Base-by-base conservation (phyloP, 345 rosid genomes). In the Eucalyptus victrix region DNA sequence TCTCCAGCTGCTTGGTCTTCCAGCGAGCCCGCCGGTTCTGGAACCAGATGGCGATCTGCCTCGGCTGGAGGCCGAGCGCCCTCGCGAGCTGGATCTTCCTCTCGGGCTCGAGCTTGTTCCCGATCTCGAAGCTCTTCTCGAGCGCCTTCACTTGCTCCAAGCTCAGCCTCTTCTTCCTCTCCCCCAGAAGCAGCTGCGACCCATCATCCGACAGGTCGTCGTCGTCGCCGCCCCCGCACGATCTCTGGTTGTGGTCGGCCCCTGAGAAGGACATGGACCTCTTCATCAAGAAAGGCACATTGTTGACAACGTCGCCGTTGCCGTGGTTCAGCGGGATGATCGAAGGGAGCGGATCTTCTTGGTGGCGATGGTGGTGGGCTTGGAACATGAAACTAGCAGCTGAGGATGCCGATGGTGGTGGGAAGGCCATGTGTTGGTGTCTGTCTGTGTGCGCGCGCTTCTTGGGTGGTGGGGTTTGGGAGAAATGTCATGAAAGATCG, bases 91-190 rank as follows among this genome's bases (percentile, higher is more conserved):
- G 96, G 92, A 93, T 88, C 92, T 95, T 96, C 90, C 97, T 94
- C 90, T 94, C 96, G 18, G 97, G 97, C 89, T 96, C 97, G 17
- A 96, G 96, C 94, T 96, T 96, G 92, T 96, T 96, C 81, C 96
- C 96, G 45, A 94, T 89, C 90, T 96, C 97, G 86, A 96, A 96
- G 90, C 96, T 95, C 94, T 93, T 96, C 91, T 95, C 97, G 8
- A 95, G 94, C 45, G 96, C 96, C 93, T 94, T 95, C 58, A 95
- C 97, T 93, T 96, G 97, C 90, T 95, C 97, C 89, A 93, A 65
- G 91, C 92, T 96, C 69, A 96, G 93, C 94, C 97, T 94, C 95
- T 93, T 96, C 94, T 95, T 96, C 94, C 93, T 96, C 94, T 96
- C 97, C 86, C 96, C 97, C 30, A 91, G 88, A 72, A 88, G 80